A percentile compares a stretch with the other conserved stretches of the same genome.
Evolutionary conservation across 2,329 filamentous ascomycete species (phyloP).

Genomic region (Phaeophleospora eucalypticola): DNA sequence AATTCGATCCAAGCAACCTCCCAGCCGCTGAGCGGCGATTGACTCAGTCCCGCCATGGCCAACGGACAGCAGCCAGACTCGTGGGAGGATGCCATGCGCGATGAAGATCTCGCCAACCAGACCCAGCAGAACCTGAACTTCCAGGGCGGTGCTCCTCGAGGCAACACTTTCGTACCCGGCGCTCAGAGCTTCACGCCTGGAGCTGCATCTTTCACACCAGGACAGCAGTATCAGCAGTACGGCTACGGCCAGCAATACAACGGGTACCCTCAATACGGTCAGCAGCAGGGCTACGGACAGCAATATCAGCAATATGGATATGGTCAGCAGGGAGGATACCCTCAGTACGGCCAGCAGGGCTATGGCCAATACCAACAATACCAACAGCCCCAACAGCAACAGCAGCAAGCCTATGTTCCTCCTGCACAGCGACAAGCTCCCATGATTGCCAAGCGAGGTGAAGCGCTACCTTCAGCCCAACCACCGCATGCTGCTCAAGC

Average conservation of each 20-base stretch:
- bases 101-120: constrained; percentile 37
- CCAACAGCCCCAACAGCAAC: constrained; percentile 44
- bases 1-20: neutral
- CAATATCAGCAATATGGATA: constrained; percentile 41
- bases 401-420: constrained; percentile 48
- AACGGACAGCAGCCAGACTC: constrained; percentile 52
- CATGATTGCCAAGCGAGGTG: constrained; percentile 61
- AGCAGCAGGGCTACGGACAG: constrained; percentile 37
- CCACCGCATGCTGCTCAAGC: constrained; percentile 44
- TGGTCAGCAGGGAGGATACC: constrained; percentile 36
- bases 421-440: constrained; percentile 52
- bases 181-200: constrained; percentile 36
- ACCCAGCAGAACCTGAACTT: constrained; percentile 37
- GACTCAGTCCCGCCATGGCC: constrained; percentile 21
- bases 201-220: constrained; percentile 31
- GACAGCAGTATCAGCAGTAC: constrained; percentile 33
- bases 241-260: constrained; percentile 37
- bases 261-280: constrained; percentile 24
- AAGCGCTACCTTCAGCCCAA: constrained; percentile 48
- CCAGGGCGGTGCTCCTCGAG: constrained; percentile 22
- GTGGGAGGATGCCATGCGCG: constrained; percentile 62
- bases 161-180: constrained; percentile 32
- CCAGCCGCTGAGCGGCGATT: constrained; percentile 2
- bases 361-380: constrained; percentile 42
- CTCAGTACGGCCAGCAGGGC: constrained; percentile 43